Conservation (phyloP, 202 grass and related monocot species). For the Schoenoplectus tabernaemontani region DNA sequence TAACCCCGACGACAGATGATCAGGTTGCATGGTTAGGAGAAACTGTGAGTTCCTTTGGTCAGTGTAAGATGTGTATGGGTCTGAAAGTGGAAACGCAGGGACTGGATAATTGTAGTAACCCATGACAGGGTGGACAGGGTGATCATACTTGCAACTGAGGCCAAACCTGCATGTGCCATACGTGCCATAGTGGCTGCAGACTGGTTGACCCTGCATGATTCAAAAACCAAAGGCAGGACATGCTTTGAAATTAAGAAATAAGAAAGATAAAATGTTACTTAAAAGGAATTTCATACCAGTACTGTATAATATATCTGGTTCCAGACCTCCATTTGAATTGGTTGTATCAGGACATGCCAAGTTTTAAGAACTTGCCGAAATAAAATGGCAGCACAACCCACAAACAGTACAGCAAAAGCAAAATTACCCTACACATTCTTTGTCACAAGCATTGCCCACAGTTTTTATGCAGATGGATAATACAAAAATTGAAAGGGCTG, state of each 20-base stretch:
- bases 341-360: neutral
- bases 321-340: neutral
- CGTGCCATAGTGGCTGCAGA: conserved; percentile 24
- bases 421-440: neutral
- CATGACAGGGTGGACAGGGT: neutral
- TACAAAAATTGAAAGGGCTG: neutral
- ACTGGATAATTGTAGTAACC: conserved; percentile 27
- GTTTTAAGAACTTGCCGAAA: neutral
- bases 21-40: neutral
- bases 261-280: too few species aligned
- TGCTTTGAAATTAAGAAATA: too few species aligned
- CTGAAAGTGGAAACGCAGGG: conserved; percentile 18
- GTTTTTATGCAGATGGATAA: neutral
- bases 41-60: conserved; percentile 23
- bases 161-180: conserved; percentile 35
- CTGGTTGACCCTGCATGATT: conserved; percentile 26
- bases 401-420: neutral
- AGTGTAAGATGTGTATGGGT: conserved; percentile 6
- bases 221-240: neutral
- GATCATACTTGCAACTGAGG: conserved; percentile 31
- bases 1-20: conserved; percentile 3
- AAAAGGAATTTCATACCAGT: too few species aligned
- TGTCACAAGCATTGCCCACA: neutral
- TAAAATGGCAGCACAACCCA: neutral
- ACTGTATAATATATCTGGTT: neutral